Evolutionary conservation across 2,329 filamentous ascomycete species (phyloP).

Genomic region (Nemania diffusa): DNA sequence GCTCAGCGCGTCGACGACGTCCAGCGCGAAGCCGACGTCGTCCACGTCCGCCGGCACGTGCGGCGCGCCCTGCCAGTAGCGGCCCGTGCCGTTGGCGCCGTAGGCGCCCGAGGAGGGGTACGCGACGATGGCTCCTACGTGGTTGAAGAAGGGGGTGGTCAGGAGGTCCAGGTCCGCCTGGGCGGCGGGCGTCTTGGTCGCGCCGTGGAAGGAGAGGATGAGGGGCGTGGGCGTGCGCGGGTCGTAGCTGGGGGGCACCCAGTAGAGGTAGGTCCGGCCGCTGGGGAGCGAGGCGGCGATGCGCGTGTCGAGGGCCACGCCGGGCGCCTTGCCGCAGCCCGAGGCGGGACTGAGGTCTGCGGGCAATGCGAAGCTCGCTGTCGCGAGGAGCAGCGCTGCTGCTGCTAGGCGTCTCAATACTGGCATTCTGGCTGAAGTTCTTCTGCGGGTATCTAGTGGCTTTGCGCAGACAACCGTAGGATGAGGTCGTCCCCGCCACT

Average conservation of each 20-base stretch:
- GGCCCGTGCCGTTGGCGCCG: constrained; percentile 13
- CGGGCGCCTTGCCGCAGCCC: constrained; percentile 13
- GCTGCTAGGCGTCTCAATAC: background rate
- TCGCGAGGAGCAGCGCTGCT: constrained; percentile 2
- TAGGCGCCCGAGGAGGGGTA: constrained; percentile 36
- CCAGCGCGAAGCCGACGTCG: constrained; percentile 42
- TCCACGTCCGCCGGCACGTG: constrained; percentile 37
- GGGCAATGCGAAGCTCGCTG: constrained; percentile 4
- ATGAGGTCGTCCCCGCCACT: background rate
- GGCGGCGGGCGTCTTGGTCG: constrained; percentile 29
- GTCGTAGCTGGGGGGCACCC: constrained; percentile 35
- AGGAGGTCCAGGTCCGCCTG: constrained; percentile 39
- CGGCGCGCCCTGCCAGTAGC: constrained; percentile 40
- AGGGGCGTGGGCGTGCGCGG: constrained; percentile 21
- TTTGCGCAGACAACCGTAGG: background rate
- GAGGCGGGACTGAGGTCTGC: background rate
- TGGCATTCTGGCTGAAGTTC: constrained; percentile 2
- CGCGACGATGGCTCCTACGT: constrained; percentile 36
- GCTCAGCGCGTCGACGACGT: constrained; percentile 45
- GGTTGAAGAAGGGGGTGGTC: constrained; percentile 38
- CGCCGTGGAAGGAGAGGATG: constrained; percentile 39
- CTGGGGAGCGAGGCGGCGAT: constrained; percentile 17
- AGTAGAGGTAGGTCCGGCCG: constrained; percentile 36
- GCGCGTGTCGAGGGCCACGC: constrained; percentile 16
- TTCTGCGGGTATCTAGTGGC: background rate